A percentile compares a stretch with the other conserved stretches of the same genome.
Conservation (phyloP, 371 early-diverging fungal species). For the Batkoa obscura region DNA sequence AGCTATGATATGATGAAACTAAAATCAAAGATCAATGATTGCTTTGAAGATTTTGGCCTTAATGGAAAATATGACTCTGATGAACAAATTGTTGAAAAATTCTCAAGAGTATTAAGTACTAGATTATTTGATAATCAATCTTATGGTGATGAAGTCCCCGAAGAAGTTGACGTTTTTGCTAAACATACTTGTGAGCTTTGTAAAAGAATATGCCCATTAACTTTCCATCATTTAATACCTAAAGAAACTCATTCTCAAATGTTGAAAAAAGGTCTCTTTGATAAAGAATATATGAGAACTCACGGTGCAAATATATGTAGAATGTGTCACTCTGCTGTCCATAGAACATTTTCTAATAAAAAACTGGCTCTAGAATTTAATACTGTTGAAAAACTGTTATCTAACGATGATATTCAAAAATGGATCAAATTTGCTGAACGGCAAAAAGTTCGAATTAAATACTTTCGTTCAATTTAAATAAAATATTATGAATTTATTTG, state of each 20-base stretch:
- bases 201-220: slow-evolving; percentile 8
- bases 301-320: slow-evolving; percentile 11
- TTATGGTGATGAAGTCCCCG: slow-evolving; percentile 2
- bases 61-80: neutral
- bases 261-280: slow-evolving; percentile 4
- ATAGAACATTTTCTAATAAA: slow-evolving; percentile 8
- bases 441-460: slow-evolving; percentile 5
- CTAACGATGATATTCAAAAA: slow-evolving; percentile 5
- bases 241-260: slow-evolving; percentile 8
- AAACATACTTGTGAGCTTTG: slow-evolving; percentile 10
- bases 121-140: neutral
- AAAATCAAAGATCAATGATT: no score
- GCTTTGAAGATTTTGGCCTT: no score
- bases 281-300: slow-evolving; percentile 7
- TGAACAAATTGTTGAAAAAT: neutral
- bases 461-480: no score
- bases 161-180: slow-evolving; percentile 9
- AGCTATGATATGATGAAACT: no score
- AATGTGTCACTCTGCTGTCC: slow-evolving; percentile 10
- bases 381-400: slow-evolving; percentile 8
- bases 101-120: neutral
- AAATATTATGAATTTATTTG: no score
- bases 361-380: slow-evolving; percentile 9
- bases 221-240: slow-evolving; percentile 14
- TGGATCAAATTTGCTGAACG: slow-evolving; percentile 8